Evolutionary conservation across 805 yeast species (phyloP), one percentile per base, ranked within the genome.

Genomic region (Kuraishia capsulata): DNA sequence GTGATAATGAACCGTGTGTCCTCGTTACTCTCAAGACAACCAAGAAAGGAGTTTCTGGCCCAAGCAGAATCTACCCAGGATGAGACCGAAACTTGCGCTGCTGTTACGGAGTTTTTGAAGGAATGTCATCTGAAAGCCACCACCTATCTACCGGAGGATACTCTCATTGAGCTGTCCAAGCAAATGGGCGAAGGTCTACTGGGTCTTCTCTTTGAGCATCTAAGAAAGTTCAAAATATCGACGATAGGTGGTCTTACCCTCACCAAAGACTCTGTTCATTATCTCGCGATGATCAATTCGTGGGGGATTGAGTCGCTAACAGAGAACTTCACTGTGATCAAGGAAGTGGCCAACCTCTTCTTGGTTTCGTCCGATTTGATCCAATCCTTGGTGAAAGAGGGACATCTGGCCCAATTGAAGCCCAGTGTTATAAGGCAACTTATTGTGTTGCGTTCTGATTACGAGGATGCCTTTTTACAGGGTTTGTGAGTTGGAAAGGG

Each of bases 361-460:
- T 81, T 95, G 0, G 95, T 86, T 14, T 92, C 84, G 52, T 82
- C 90, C 70, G 83, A 83, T 41, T 69, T 85, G 48, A 62, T 88
- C 39, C 78, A 78, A 44, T 83, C 95, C 1, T 67, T 88, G 51
- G 77, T 87, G 2, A 77, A 79, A 30, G 96, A 87, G 51, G 92
- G 95, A 1, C 86, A 79, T 48, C 64, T 88, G 44, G 77, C 80
- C 1, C 69, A 67, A 40, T 66, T 86, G 53, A 79, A 77, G 51
- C 78, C 78, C 8, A 68, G 66, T 35, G 62, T 81, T 5, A 63
- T 85, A 25, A 71, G 81, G 42, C 81, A 74, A 46, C 83, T 80
- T 46, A 75, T 85, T 35, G 59, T 78, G 8, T 80, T 76, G 48
- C 65, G 95, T 49, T 68, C 80, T 0, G 95, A 85, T 51, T 84